A percentile compares a stretch with the other conserved stretches of the same genome.
Conservation (phyloP, 1,284 basidiomycete species). For the Moesziomyces antarcticus region DNA sequence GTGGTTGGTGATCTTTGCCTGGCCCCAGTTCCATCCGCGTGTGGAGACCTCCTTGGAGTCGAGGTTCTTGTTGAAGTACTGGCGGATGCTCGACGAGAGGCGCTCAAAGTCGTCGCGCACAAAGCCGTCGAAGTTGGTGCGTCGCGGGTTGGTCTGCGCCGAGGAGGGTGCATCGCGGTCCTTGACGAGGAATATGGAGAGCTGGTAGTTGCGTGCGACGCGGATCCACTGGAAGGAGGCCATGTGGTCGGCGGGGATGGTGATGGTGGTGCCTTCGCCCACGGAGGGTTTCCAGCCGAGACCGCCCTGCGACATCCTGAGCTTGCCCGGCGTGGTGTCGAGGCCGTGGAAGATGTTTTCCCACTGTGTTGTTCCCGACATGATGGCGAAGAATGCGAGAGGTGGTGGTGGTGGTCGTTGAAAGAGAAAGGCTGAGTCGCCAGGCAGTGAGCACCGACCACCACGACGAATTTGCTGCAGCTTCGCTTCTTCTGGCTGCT, state of each 20-base stretch:
- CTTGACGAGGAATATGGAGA: conserved; percentile 82
- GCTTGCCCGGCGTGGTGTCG: conserved; percentile 79
- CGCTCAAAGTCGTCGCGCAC: conserved; percentile 77
- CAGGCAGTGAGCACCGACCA: too few relatives aligned
- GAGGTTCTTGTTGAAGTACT: conserved; percentile 83
- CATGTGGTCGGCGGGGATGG: conserved; percentile 61
- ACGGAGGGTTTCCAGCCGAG: conserved; percentile 62
- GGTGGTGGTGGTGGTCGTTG: not conserved
- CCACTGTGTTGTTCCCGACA: conserved; percentile 74
- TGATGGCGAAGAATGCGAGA: conserved; percentile 3
- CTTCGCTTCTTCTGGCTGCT: not conserved
- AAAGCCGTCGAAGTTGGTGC: conserved; percentile 93
- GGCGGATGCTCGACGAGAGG: conserved; percentile 65
- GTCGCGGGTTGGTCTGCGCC: conserved; percentile 67
- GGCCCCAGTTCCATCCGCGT: conserved; percentile 99
- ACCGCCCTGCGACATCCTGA: conserved; percentile 62
- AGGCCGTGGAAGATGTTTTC: conserved; percentile 83
- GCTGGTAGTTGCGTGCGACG: conserved; percentile 90
- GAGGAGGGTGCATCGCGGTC: conserved; percentile 70
- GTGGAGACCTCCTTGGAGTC: conserved; percentile 88
- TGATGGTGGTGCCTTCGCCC: conserved; percentile 54
- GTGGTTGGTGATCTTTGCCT: conserved; percentile 71
- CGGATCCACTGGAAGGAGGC: conserved; percentile 57
- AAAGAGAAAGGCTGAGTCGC: conserved; percentile 6
- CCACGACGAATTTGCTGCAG: too few relatives aligned